These are phyloP conservation scores for Flaveria floridana DNA, from an alignment of 140 eudicot genomes.

Conservation along the genomic window DNA sequence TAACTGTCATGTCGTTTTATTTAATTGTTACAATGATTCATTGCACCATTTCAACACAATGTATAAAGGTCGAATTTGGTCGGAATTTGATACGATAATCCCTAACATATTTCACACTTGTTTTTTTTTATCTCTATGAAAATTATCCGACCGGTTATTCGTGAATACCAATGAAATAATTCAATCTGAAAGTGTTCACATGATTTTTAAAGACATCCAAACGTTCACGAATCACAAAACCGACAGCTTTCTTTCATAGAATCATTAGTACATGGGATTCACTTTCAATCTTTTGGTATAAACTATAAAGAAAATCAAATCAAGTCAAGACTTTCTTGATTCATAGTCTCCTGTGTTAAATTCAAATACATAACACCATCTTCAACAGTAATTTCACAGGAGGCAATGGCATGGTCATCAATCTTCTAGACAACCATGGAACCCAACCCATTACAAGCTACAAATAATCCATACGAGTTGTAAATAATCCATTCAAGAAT, in stretches of 20 bases:
- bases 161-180: too few species aligned
- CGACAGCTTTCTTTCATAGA: neutral
- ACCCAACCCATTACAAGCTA: conserved; percentile 5
- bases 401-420: conserved; percentile 13
- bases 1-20: too few species aligned
- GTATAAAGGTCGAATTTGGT: too few species aligned
- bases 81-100: too few species aligned
- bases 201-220: too few species aligned
- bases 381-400: neutral
- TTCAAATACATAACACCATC: neutral
- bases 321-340: neutral
- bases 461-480: neutral
- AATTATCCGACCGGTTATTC: too few species aligned
- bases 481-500: conserved; percentile 26
- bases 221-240: too few species aligned
- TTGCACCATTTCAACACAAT: too few species aligned
- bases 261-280: neutral
- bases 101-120: too few species aligned
- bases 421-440: conserved; percentile 23
- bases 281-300: neutral
- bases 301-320: neutral
- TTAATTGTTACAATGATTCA: too few species aligned
- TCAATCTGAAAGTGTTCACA: too few species aligned
- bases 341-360: neutral
- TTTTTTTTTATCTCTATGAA: too few species aligned